These are phyloP conservation scores for Nematocida sp. DNA, from an alignment of 371 early-diverging fungal genomes.

Conservation along the genomic window DNA sequence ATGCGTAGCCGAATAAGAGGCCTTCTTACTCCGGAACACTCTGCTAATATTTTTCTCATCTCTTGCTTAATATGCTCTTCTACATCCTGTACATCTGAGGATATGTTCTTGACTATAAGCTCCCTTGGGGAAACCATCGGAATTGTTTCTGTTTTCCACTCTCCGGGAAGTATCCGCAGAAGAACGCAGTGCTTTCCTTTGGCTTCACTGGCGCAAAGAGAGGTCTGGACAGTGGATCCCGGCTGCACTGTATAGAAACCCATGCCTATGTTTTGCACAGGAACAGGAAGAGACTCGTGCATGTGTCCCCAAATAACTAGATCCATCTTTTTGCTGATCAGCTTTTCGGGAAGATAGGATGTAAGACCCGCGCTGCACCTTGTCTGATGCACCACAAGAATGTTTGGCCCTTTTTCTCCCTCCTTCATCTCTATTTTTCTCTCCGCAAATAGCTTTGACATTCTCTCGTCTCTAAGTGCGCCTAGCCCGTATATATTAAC, in stretches of 20 bases:
- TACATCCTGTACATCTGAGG: constrained; percentile 41
- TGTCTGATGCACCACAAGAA: constrained; percentile 83
- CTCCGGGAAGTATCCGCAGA: constrained; percentile 20
- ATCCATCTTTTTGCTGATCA: constrained; percentile 76
- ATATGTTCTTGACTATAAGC: constrained; percentile 70
- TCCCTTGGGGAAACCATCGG: constrained; percentile 77
- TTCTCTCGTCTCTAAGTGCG: constrained; percentile 82
- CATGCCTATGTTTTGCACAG: constrained; percentile 70
- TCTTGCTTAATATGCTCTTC: constrained; percentile 27
- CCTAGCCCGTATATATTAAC: constrained; percentile 88
- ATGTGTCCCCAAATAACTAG: constrained; percentile 95
- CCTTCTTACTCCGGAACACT: background rate
- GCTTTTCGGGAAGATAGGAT: constrained; percentile 80
- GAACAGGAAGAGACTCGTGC: constrained; percentile 74
- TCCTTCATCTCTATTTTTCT: constrained; percentile 73
- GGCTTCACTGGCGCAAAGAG: constrained; percentile 81
- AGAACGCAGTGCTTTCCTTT: constrained; percentile 71
- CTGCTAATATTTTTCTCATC: constrained; percentile 20
- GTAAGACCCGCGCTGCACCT: constrained; percentile 70
- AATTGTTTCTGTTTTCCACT: constrained; percentile 68
- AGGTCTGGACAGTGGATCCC: constrained; percentile 90
- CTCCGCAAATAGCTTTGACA: constrained; percentile 75
- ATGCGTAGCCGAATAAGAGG: constrained; percentile 71
- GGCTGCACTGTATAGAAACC: constrained; percentile 79
- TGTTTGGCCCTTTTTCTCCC: constrained; percentile 70